Evolutionary conservation across 805 yeast genomes (phyloP).

Genomic region (Kluyveromyces lactis): DNA sequence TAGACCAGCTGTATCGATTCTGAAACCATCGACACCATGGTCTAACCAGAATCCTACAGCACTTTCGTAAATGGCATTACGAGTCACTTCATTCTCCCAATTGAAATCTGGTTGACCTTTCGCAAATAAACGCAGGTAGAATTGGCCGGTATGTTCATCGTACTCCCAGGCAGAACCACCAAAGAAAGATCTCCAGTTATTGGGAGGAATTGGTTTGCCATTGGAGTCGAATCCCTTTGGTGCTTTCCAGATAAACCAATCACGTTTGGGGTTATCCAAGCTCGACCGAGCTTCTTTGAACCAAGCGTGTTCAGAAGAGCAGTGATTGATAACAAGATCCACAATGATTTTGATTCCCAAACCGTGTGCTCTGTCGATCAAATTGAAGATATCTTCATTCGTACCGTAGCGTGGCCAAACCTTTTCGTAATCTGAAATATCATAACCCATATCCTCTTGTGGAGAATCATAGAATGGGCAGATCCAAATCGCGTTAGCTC

Average conservation of each 20-base stretch:
- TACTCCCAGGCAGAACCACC: slow-evolving; percentile 50
- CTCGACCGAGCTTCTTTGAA: slow-evolving; percentile 47
- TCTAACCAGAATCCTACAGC: slow-evolving; percentile 48
- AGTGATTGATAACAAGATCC: slow-evolving; percentile 35
- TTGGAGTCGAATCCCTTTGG: slow-evolving; percentile 36
- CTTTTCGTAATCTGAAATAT: slow-evolving; percentile 44
- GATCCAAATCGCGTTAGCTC: slow-evolving; percentile 50
- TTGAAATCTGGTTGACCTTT: slow-evolving; percentile 37
- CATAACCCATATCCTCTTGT: slow-evolving; percentile 57
- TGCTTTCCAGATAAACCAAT: slow-evolving; percentile 31
- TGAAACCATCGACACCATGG: slow-evolving; percentile 50
- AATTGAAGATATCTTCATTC: slow-evolving; percentile 41
- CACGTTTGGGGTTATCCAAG: slow-evolving; percentile 44
- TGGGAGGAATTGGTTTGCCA: slow-evolving; percentile 49
- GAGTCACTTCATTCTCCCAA: slow-evolving; percentile 41
- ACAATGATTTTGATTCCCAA: slow-evolving; percentile 44
- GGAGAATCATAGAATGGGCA: slow-evolving; percentile 53
- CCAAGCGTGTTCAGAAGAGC: slow-evolving; percentile 44
- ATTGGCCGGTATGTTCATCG: slow-evolving; percentile 46
- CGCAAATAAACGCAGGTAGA: slow-evolving; percentile 47
- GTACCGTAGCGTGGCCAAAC: slow-evolving; percentile 48
- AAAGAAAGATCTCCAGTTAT: slow-evolving; percentile 47
- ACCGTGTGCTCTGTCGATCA: slow-evolving; percentile 40
- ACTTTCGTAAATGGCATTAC: slow-evolving; percentile 33
- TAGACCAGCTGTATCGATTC: slow-evolving; percentile 48